phyloP scores from a whole-genome alignment of 148 eudicot genomes.

The Rhododendron mucronatum region DNA sequence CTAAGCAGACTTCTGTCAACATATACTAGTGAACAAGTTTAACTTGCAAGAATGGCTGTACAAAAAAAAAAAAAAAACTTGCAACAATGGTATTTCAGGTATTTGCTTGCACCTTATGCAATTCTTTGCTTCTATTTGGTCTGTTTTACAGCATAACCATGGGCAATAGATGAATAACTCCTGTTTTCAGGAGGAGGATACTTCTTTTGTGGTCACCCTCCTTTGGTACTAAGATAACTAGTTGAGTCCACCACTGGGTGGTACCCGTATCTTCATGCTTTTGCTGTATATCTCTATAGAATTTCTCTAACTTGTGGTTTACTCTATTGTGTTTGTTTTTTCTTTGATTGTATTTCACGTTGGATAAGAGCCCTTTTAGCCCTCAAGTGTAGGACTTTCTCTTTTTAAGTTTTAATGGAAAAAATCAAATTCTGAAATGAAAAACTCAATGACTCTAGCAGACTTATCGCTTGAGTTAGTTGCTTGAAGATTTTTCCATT shows the following conservation, averaged over 20 bases:
- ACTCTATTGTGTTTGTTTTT: background rate
- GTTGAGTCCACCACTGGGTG: background rate
- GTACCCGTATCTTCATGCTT: background rate
- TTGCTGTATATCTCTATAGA: background rate
- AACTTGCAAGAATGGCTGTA: too few species aligned
- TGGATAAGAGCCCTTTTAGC: background rate
- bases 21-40: too few species aligned
- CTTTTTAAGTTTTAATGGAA: background rate
- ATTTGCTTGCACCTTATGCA: too few species aligned
- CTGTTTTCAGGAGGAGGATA: background rate
- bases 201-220: background rate
- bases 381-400: background rate
- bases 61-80: too few species aligned
- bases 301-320: background rate
- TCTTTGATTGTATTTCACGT: background rate
- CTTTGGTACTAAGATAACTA: background rate
- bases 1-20: too few species aligned
- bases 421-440: background rate
- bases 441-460: background rate
- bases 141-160: background rate
- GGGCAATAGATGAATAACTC: background rate
- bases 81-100: too few species aligned
- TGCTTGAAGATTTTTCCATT: background rate
- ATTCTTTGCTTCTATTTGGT: background rate
- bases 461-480: background rate